These are phyloP conservation scores for Fraxinus americana DNA, from an alignment of 257 asterid genomes.

Conservation along the genomic window DNA sequence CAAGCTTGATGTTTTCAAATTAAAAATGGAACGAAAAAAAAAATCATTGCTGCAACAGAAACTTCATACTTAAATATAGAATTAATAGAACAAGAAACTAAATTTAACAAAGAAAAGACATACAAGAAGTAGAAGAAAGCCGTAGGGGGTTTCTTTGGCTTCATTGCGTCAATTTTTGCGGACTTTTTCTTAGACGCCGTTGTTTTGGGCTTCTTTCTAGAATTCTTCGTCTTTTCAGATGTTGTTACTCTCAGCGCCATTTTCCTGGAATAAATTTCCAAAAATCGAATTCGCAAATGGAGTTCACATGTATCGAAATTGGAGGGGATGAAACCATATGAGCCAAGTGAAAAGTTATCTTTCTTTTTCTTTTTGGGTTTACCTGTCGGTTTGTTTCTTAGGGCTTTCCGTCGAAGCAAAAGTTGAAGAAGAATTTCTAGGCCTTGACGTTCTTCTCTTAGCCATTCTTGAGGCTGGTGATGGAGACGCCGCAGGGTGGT, in stretches of 20 bases:
- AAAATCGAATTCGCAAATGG: not conserved
- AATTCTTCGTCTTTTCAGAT: slow-evolving; percentile 34
- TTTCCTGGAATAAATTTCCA: slow-evolving; percentile 38
- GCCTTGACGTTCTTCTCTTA: slow-evolving; percentile 25
- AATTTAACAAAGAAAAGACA: slow-evolving; percentile 14
- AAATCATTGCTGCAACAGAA: not conserved
- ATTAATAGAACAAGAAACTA: not conserved
- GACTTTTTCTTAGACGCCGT: slow-evolving; percentile 36
- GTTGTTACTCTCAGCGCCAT: slow-evolving; percentile 42
- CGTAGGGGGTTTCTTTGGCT: slow-evolving; percentile 96
- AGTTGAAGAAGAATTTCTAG: slow-evolving; percentile 33
- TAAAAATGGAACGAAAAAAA: not conserved
- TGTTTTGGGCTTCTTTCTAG: slow-evolving; percentile 38
- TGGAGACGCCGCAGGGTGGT: not conserved
- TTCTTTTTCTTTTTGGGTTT: not conserved
- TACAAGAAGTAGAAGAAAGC: slow-evolving; percentile 93
- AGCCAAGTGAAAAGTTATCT: not conserved
- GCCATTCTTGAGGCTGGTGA: slow-evolving; percentile 32
- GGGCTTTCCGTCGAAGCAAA: slow-evolving; percentile 28
- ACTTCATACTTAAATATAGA: too few relatives aligned
- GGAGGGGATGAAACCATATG: not conserved
- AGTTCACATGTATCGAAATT: not conserved
- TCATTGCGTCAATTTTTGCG: slow-evolving; percentile 62
- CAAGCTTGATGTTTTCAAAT: not conserved
- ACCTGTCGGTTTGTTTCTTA: slow-evolving; percentile 31